phyloP scores from a whole-genome alignment of 371 early-diverging fungal species.

The Batrachochytrium dendrobatidis region DNA sequence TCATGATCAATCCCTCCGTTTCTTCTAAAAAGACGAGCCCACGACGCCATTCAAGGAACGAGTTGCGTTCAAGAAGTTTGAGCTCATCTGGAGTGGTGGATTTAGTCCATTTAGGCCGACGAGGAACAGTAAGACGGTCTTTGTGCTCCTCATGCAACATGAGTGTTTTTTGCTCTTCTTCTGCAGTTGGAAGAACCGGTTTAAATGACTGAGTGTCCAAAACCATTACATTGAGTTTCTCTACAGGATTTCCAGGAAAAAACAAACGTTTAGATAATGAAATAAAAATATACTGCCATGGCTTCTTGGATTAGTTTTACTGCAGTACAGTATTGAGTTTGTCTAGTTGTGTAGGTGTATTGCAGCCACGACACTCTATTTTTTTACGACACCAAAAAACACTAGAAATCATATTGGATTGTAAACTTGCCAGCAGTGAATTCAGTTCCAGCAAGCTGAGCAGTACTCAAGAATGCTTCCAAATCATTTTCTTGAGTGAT shows the following conservation, averaged over 20 bases:
- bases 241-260: too few species aligned
- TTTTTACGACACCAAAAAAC: too few species aligned
- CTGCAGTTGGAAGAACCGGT: slow-evolving; percentile 70
- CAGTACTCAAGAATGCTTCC: slow-evolving; percentile 91
- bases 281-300: too few species aligned
- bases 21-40: slow-evolving; percentile 72
- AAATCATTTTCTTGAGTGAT: slow-evolving; percentile 95
- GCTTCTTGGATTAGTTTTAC: too few species aligned
- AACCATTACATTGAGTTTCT: background rate
- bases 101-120: slow-evolving; percentile 83
- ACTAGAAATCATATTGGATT: too few species aligned
- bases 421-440: slow-evolving; percentile 89
- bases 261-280: too few species aligned
- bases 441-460: slow-evolving; percentile 88
- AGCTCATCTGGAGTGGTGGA: slow-evolving; percentile 76
- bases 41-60: slow-evolving; percentile 90
- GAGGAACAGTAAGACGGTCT: slow-evolving; percentile 49
- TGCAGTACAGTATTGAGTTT: too few species aligned
- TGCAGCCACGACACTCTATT: too few species aligned
- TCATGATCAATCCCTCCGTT: slow-evolving; percentile 80
- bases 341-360: too few species aligned
- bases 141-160: slow-evolving; percentile 68
- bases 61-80: slow-evolving; percentile 71
- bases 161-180: slow-evolving; percentile 68
- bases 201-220: slow-evolving; percentile 35